Base-by-base conservation (phyloP, 352 stramenopile species). In the Globisporangium polare region DNA sequence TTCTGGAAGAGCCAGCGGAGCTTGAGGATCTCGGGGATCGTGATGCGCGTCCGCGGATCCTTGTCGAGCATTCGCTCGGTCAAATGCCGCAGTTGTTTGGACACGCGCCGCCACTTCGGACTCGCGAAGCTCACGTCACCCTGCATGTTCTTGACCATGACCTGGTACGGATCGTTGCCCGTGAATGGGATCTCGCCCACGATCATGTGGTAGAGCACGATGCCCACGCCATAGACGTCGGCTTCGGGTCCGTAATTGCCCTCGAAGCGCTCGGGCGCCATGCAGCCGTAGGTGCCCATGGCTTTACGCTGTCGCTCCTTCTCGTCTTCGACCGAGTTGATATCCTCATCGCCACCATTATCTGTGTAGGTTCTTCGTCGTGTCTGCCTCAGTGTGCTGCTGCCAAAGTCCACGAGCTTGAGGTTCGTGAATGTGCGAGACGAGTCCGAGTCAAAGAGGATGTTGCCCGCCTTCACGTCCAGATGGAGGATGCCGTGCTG, bases 401-500 rank as follows among this genome's bases (percentile, higher is more conserved):
- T 86, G 15, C 80, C 80, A 64, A 90, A 90, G 61, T 88, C 80
- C 52, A 88, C 71, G 53, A 90, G 74, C 63, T 90, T 90, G 35
- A 90, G 60, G 47, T 83, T 80, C 18, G 58, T 55, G 47, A 87
- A 86, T 42, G 61, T 67, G 33, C 60, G 60, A 3, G 57, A 56
- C 26, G 58, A 62, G 27, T 73, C 64, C 9, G 68, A 62, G 58
- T 90, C 80, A 29, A 90, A 90, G 12, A 90, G 55, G 45, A 88
- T 77, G 58, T 90, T 90, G 39, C 65, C 73, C 4, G 78, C 74
- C 62, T 88, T 90, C 45, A 90, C 68, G 60, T 90, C 78, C 53
- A 90, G 58, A 49, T 88, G 80, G 29, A 90, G 62, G 20, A 90
- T 71, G 29, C 67, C 37, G 51, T 87, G 62, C 56, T 74, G 68